A percentile compares a stretch with the other conserved stretches of the same genome.
Evolutionary conservation across 306 rosid genomes (phyloP).

Genomic region (Malus fusca): DNA sequence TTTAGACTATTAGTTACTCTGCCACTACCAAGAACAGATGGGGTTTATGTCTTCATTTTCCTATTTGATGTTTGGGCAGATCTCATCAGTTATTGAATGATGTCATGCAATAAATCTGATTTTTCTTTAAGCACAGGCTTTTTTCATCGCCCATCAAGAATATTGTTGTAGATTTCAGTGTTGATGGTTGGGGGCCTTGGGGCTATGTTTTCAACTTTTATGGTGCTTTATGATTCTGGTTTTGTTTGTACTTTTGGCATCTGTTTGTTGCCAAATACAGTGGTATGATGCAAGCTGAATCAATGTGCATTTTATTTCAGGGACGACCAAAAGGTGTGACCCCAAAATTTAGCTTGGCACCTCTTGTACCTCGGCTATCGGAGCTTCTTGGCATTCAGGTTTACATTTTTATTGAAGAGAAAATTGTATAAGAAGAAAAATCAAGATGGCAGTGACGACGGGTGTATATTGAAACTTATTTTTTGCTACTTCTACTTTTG

Average conservation of each 20-base stretch:
- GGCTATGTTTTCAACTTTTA: neutral
- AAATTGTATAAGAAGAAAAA: neutral
- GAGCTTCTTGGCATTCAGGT: constrained; percentile 93
- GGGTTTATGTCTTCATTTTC: neutral
- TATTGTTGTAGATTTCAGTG: neutral
- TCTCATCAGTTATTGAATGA: neutral
- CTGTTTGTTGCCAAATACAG: neutral
- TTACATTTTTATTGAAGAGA: constrained; percentile 2
- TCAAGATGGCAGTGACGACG: neutral
- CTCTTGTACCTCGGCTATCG: constrained; percentile 90
- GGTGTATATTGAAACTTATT: neutral
- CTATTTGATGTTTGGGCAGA: neutral
- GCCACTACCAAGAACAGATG: neutral
- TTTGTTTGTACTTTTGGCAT: neutral
- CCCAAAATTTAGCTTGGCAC: constrained; percentile 89
- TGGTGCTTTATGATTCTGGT: neutral
- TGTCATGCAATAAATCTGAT: neutral
- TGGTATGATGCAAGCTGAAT: neutral
- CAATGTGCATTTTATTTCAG: constrained; percentile 40
- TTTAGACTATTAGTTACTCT: neutral
- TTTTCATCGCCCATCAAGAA: neutral
- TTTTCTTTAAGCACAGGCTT: neutral
- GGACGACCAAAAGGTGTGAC: constrained; percentile 98
- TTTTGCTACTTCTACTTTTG: neutral
- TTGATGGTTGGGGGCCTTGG: neutral